A percentile compares a stretch with the other conserved stretches of the same genome.
phyloP scores from a whole-genome alignment of 2,329 filamentous ascomycete species.

The Cercospora beticola region DNA sequence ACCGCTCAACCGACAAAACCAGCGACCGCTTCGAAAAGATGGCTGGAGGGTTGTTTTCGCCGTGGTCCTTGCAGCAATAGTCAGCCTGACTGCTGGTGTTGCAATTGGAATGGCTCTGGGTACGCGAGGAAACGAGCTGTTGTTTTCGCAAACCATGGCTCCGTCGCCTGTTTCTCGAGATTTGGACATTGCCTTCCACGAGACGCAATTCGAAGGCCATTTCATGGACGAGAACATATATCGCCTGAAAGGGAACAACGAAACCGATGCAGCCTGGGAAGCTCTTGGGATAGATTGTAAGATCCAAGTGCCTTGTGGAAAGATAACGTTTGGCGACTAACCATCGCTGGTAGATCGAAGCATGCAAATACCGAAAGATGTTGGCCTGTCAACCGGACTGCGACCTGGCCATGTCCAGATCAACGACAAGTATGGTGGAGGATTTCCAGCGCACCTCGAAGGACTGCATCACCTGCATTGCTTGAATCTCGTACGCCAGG shows the following conservation, averaged over 20 bases:
- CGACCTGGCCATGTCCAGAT: conserved; percentile 57
- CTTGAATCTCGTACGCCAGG: conserved; percentile 60
- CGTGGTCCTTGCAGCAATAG: conserved; percentile 17
- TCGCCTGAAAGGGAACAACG: conserved; percentile 44
- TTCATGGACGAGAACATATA: conserved; percentile 57
- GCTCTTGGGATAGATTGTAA: conserved; percentile 51
- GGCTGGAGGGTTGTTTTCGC: too few species aligned
- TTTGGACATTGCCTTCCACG: conserved; percentile 21
- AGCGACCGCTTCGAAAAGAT: too few species aligned
- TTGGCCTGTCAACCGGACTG: conserved; percentile 47
- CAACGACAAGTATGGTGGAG: conserved; percentile 56
- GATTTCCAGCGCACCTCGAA: conserved; percentile 59
- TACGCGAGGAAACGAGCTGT: background rate
- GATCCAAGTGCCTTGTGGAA: conserved; percentile 38
- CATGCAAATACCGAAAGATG: conserved; percentile 15
- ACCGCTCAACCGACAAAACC: too few species aligned
- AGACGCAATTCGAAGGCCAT: conserved; percentile 54
- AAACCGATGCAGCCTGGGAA: conserved; percentile 59
- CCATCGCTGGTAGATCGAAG: conserved; percentile 7
- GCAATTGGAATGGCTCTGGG: conserved; percentile 13
- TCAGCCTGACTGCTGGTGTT: conserved; percentile 19
- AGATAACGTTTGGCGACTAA: conserved; percentile 25
- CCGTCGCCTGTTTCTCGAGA: conserved; percentile 23
- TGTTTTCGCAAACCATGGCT: background rate
- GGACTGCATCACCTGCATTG: conserved; percentile 61